Evolutionary conservation across 768 basidiomycete species (phyloP).

Genomic region (Tulasnella sp.): DNA sequence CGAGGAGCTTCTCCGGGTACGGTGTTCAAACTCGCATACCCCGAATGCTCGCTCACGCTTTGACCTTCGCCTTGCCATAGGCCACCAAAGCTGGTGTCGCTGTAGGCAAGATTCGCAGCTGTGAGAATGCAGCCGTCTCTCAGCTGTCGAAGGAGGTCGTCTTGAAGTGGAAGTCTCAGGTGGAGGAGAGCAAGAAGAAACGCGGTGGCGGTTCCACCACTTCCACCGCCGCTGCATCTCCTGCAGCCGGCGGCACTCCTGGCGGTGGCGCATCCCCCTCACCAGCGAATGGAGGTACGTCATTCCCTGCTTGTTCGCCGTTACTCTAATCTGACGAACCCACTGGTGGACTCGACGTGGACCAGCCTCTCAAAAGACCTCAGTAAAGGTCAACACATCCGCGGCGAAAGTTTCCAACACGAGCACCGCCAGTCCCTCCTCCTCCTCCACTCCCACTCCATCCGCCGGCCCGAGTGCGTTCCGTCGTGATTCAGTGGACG

Average conservation of each 20-base stretch:
- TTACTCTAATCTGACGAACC: constrained; percentile 29
- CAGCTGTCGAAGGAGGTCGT: constrained; percentile 88
- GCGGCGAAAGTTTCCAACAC: not conserved
- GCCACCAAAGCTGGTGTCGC: constrained; percentile 92
- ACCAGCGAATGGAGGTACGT: constrained; percentile 32
- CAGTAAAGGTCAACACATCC: not conserved
- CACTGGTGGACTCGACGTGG: constrained; percentile 28
- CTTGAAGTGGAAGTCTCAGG: constrained; percentile 85
- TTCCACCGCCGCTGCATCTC: constrained; percentile 13
- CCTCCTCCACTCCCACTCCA: constrained; percentile 31
- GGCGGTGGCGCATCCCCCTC: not conserved
- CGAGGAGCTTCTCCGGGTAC: constrained; percentile 33
- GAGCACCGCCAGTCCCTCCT: constrained; percentile 32
- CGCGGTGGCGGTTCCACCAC: constrained; percentile 3
- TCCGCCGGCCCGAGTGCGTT: not conserved
- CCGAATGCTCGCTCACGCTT: not conserved
- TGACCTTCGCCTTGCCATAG: constrained; percentile 42
- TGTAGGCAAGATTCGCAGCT: constrained; percentile 80
- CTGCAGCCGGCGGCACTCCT: not conserved
- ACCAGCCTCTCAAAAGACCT: constrained; percentile 36
- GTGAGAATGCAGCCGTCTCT: constrained; percentile 66
- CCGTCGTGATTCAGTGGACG: not conserved
- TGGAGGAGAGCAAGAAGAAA: constrained; percentile 53
- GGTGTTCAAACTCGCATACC: constrained; percentile 20
- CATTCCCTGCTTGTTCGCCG: constrained; percentile 42